Conservation (phyloP, 208 protist genomes). For the Cochliopodium minus region DNA sequence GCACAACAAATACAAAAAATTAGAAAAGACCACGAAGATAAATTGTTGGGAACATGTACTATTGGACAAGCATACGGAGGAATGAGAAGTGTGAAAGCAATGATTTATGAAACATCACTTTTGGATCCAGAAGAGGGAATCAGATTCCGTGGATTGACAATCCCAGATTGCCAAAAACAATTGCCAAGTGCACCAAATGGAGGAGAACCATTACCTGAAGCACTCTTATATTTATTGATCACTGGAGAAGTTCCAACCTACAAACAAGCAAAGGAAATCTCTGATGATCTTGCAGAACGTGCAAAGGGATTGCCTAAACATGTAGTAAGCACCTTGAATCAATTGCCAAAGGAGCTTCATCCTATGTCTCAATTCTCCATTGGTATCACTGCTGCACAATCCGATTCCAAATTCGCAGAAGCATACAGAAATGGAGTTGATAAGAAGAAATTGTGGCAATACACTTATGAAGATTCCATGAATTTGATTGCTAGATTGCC, state of each 20-base stretch:
- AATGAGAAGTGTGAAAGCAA: conserved; percentile 76
- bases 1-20: conserved; percentile 50
- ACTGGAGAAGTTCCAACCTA: conserved; percentile 79
- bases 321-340: conserved; percentile 55
- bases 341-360: conserved; percentile 69
- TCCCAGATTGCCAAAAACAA: conserved; percentile 73
- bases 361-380: conserved; percentile 77
- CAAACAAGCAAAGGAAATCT: conserved; percentile 44
- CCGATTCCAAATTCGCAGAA: conserved; percentile 67
- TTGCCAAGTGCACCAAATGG: conserved; percentile 52
- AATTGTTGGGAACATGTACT: conserved; percentile 61
- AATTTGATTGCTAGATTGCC: conserved; percentile 68
- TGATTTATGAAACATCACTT: conserved; percentile 84
- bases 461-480: conserved; percentile 72
- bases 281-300: conserved; percentile 56
- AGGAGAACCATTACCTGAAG: conserved; percentile 70
- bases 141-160: conserved; percentile 77
- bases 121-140: conserved; percentile 85
- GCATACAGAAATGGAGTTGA: conserved; percentile 64
- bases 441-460: conserved; percentile 83
- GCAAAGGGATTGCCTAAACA: conserved; percentile 32
- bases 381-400: conserved; percentile 68
- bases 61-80: conserved; percentile 70
- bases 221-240: conserved; percentile 82
- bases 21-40: conserved; percentile 48